Conservation (phyloP, 2,329 filamentous ascomycete species). For the Chalaropsis thielavioides region DNA sequence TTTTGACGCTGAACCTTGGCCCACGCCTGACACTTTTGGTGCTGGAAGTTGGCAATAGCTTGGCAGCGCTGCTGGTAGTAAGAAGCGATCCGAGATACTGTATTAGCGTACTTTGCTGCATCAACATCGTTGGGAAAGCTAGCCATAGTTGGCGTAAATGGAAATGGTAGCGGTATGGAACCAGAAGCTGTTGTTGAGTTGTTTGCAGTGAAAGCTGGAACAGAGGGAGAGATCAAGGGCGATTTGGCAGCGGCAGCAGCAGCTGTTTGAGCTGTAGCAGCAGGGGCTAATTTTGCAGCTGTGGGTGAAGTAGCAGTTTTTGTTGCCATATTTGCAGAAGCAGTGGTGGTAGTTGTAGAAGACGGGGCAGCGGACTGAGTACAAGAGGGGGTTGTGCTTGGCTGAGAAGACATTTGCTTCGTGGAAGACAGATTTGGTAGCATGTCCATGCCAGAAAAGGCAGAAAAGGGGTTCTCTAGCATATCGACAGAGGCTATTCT, state of each 20-base stretch:
- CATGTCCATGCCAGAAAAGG: conserved; percentile 11
- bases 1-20: conserved; percentile 33
- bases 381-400: neutral
- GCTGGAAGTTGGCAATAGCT: conserved; percentile 33
- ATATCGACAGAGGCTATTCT: conserved; percentile 20
- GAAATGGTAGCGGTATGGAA: conserved; percentile 4
- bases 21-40: conserved; percentile 35
- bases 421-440: conserved; percentile 5
- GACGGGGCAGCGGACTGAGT: neutral
- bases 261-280: neutral
- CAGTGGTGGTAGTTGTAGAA: neutral
- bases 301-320: neutral
- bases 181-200: conserved; percentile 2
- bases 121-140: conserved; percentile 20
- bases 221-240: neutral
- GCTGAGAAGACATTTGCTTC: neutral
- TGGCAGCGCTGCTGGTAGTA: conserved; percentile 37
- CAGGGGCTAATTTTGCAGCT: neutral
- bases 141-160: neutral
- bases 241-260: conserved; percentile 1
- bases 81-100: conserved; percentile 33
- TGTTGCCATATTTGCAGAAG: neutral
- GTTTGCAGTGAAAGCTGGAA: neutral
- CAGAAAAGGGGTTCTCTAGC: conserved; percentile 7
- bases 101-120: conserved; percentile 32